Percentiles rank a stretch among this genome's conserved stretches.
Conservation (phyloP, 1,139 yeast genomes). For the Candida frijolesensis region DNA sequence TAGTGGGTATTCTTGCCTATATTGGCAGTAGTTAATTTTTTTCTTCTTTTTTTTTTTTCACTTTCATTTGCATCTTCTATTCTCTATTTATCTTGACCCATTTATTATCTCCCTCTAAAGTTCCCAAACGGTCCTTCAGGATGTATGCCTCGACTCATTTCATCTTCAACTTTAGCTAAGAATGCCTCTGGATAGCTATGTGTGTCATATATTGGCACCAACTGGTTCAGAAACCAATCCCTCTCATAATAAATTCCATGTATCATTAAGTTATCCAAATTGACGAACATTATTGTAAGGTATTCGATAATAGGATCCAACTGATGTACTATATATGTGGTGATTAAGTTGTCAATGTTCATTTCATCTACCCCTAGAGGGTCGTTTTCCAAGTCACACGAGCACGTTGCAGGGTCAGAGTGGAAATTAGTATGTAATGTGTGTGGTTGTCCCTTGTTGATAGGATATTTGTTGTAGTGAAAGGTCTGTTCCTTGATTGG, state of each 20-base stretch:
- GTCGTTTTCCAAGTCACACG: constrained; percentile 26
- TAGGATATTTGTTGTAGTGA: constrained; percentile 32
- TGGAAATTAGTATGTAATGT: constrained; percentile 39
- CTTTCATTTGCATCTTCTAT: background rate
- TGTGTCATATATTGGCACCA: constrained; percentile 33
- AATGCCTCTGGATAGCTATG: constrained; percentile 30
- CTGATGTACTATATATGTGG: constrained; percentile 41
- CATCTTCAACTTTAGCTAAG: constrained; percentile 11
- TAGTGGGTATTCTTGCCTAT: background rate
- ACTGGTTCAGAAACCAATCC: constrained; percentile 11
- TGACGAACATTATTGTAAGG: constrained; percentile 25
- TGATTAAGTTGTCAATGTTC: constrained; percentile 38
- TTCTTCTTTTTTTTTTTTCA: background rate
- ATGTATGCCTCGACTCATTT: constrained; percentile 12
- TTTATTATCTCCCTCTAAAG: constrained; percentile 15
- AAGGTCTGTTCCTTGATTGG: constrained; percentile 35
- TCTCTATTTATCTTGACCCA: background rate
- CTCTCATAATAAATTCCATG: constrained; percentile 41
- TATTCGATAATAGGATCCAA: constrained; percentile 33
- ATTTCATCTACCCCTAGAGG: constrained; percentile 24
- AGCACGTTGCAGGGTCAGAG: constrained; percentile 19
- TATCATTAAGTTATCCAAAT: constrained; percentile 34
- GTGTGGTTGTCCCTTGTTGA: constrained; percentile 42
- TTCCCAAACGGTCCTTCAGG: constrained; percentile 25
- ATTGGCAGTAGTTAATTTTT: no score